A percentile compares a stretch with the other conserved stretches of the same genome.
These are phyloP conservation scores for Candida michaelii DNA, from an alignment of 805 yeast species.

Conservation along the genomic window DNA sequence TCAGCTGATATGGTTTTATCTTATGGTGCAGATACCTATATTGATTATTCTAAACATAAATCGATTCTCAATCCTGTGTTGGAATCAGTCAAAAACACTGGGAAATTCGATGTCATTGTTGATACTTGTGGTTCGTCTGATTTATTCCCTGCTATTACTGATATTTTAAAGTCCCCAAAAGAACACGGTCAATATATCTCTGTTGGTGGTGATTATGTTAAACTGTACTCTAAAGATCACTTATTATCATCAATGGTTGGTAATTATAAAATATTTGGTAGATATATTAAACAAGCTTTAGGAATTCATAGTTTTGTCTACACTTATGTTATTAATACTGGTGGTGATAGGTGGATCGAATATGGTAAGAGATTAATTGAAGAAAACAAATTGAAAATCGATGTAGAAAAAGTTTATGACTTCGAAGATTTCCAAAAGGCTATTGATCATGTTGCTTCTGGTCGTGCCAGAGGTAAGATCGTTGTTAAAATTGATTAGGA, in stretches of 20 bases:
- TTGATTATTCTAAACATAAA: background rate
- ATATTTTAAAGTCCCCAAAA: background rate
- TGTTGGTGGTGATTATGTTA: background rate
- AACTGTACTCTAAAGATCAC: background rate
- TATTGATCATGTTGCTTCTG: background rate
- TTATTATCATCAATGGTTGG: background rate
- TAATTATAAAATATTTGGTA: background rate
- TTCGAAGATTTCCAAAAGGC: slow-evolving; percentile 1
- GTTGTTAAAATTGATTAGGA: background rate
- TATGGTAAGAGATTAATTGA: background rate
- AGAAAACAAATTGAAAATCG: background rate
- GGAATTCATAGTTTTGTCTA: background rate
- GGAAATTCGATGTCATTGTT: background rate
- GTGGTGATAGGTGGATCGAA: slow-evolving; percentile 1
- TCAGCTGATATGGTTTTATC: background rate
- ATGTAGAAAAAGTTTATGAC: background rate
- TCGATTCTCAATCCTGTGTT: background rate
- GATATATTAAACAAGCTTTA: background rate
- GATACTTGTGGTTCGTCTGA: background rate
- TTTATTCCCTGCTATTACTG: background rate
- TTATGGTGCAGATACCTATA: background rate
- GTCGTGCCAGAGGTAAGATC: background rate
- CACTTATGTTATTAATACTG: background rate
- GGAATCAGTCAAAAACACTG: background rate
- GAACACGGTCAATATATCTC: background rate